Evolutionary conservation across 345 rosid species (phyloP), one percentile per base, ranked within the genome.

Genomic region (Kernera saxatilis): DNA sequence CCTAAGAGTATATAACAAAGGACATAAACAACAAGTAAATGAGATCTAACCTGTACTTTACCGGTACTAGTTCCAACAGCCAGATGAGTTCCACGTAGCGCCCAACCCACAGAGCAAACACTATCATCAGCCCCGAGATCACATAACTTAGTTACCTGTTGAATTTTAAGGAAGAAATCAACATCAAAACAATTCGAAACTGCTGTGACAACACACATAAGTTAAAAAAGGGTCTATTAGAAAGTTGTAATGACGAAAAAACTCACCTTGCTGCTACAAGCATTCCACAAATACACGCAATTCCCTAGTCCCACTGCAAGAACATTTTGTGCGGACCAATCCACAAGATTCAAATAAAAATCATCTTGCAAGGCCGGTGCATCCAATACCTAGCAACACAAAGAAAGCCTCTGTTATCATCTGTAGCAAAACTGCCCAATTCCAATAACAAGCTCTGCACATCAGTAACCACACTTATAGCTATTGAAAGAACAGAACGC

Each of bases 311-410:
- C 99, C 70, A 94, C 99, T 0, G 98, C 93, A 77, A 92, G 76
- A 57, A 94, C 97, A 72, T 94, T 94, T 65, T 88, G 87, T 0
- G 93, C 83, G 6, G 98, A 94, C 99, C 97, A 94, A 59, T 91
- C 99, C 76, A 89, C 95, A 15, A 94, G 82, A 78, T 94, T 94
- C 80, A 92, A 82, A 72, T 92, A 94, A 77, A 91, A 94, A 83
- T 94, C 99, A 82, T 94, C 98, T 80, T 89, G 93, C 92, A 94
- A 78, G 13, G 98, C 92, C 6, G 99, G 99, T 64, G 99, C 99
- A 72, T 94, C 98, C 83, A 92, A 52, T 67, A 94, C 90, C 99
- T 94, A 77, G 51, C 63, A 71, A 70, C 54, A 70, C 32, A 45
- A 69, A 53, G 9, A 67, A n/a, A 52, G 26, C 17, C 63, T 69